Evolutionary conservation across 805 yeast genomes (phyloP).

Genomic region (Yarrowia sp.): DNA sequence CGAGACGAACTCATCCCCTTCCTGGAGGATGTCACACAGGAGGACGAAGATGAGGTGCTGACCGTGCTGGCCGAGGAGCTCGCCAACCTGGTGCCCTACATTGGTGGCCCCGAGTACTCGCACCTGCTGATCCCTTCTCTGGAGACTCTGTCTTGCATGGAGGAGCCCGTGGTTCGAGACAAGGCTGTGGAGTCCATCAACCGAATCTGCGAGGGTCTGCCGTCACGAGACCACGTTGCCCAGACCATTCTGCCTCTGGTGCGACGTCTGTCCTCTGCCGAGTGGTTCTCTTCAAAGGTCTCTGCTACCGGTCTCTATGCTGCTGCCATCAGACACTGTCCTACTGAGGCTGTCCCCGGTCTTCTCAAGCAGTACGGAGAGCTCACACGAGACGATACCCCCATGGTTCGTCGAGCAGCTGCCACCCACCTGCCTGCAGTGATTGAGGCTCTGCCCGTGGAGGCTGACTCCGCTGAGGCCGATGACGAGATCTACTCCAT

Average conservation of each 20-base stretch:
- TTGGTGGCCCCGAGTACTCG: conserved; percentile 81
- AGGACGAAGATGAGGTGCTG: conserved; percentile 97
- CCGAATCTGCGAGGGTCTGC: conserved; percentile 58
- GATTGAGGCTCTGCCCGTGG: conserved; percentile 60
- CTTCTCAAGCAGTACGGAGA: conserved; percentile 72
- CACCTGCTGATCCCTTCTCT: conserved; percentile 66
- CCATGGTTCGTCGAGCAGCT: conserved; percentile 97
- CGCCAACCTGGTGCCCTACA: conserved; percentile 83
- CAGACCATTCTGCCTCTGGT: conserved; percentile 74
- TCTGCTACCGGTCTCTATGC: conserved; percentile 90
- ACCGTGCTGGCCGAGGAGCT: conserved; percentile 91
- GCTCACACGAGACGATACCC: conserved; percentile 87
- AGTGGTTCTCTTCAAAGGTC: conserved; percentile 93
- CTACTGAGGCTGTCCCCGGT: conserved; percentile 55
- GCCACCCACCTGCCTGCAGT: conserved; percentile 82
- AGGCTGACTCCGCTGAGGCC: conserved; percentile 40
- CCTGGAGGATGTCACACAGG: conserved; percentile 69
- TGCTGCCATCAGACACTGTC: conserved; percentile 62
- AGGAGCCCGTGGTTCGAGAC: conserved; percentile 95
- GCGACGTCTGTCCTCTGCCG: conserved; percentile 78
- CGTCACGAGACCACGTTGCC: conserved; percentile 31
- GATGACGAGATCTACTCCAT: conserved; percentile 75
- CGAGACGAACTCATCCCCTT: conserved; percentile 89
- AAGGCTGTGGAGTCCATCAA: conserved; percentile 89
- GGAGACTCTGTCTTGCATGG: conserved; percentile 86